phyloP scores from a whole-genome alignment of 2,329 filamentous ascomycete species.

The Aschersonia sp. region DNA sequence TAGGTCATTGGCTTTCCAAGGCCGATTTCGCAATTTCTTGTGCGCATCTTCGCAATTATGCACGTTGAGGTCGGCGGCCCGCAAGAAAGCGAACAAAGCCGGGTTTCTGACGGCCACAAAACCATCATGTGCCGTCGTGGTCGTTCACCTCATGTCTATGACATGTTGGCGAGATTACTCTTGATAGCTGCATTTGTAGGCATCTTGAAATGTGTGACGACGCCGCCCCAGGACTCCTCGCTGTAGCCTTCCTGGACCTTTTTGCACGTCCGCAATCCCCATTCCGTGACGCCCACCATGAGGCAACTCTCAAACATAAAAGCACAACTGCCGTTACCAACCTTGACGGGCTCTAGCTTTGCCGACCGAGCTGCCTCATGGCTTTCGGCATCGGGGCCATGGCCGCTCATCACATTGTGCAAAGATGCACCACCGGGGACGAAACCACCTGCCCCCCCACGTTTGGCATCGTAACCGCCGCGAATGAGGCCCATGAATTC shows the following conservation, averaged over 20 bases:
- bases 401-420: slow-evolving; percentile 61
- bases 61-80: too few relatives aligned
- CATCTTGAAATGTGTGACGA: slow-evolving; percentile 47
- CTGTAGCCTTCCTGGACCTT: slow-evolving; percentile 34
- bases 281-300: slow-evolving; percentile 60
- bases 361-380: slow-evolving; percentile 41
- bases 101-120: too few relatives aligned
- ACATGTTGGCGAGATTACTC: slow-evolving; percentile 8
- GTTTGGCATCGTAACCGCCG: slow-evolving; percentile 48
- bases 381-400: slow-evolving; percentile 43
- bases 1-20: too few relatives aligned
- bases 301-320: slow-evolving; percentile 59
- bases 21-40: too few relatives aligned
- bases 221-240: slow-evolving; percentile 64
- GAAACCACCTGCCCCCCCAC: slow-evolving; percentile 35
- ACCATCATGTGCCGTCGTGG: too few relatives aligned
- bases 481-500: slow-evolving; percentile 50
- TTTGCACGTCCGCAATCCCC: slow-evolving; percentile 43
- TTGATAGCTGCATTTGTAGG: slow-evolving; percentile 19
- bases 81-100: too few relatives aligned
- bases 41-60: too few relatives aligned
- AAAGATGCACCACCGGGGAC: slow-evolving; percentile 42
- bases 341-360: slow-evolving; percentile 38
- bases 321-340: slow-evolving; percentile 47
- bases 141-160: too few relatives aligned